Percentiles rank a stretch among this genome's conserved stretches.
These are phyloP conservation scores for Pseudocercospora cruenta DNA, from an alignment of 2,329 filamentous ascomycete genomes.

Conservation along the genomic window DNA sequence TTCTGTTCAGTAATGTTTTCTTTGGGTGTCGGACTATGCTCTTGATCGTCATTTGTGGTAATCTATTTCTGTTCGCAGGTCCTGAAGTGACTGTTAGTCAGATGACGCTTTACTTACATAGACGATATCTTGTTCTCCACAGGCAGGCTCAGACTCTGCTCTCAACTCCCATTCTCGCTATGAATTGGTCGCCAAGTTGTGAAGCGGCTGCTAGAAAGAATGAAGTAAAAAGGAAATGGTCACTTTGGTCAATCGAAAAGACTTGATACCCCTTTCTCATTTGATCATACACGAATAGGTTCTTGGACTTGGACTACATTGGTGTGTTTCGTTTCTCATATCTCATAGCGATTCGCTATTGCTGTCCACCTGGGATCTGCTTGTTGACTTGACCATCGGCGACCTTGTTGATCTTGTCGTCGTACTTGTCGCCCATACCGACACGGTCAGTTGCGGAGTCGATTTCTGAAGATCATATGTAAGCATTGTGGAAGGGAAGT, in stretches of 20 bases:
- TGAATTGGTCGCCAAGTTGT: too few species aligned
- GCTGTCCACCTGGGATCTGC: conserved; percentile 26
- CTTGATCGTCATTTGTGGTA: too few species aligned
- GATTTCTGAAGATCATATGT: conserved; percentile 12
- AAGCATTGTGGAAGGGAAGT: neutral
- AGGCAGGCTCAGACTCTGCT: too few species aligned
- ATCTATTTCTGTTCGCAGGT: too few species aligned
- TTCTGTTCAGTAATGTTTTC: too few species aligned
- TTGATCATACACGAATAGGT: neutral
- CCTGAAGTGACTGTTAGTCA: too few species aligned
- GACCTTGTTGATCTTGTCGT: conserved; percentile 33
- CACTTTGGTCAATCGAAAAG: neutral
- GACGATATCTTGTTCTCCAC: too few species aligned
- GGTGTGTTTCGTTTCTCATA: neutral
- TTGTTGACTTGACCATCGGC: conserved; percentile 32
- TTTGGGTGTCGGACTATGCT: too few species aligned
- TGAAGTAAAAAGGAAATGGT: too few species aligned
- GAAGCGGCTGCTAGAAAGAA: too few species aligned
- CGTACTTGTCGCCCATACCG: conserved; percentile 32
- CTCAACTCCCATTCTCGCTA: too few species aligned
- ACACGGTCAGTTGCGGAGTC: conserved; percentile 28
- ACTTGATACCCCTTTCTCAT: neutral
- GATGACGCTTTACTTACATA: too few species aligned
- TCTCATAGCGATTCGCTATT: neutral
- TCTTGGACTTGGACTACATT: neutral